Evolutionary conservation across 2,329 filamentous ascomycete genomes (phyloP).

Genomic region (Phaeosphaeria sp.): DNA sequence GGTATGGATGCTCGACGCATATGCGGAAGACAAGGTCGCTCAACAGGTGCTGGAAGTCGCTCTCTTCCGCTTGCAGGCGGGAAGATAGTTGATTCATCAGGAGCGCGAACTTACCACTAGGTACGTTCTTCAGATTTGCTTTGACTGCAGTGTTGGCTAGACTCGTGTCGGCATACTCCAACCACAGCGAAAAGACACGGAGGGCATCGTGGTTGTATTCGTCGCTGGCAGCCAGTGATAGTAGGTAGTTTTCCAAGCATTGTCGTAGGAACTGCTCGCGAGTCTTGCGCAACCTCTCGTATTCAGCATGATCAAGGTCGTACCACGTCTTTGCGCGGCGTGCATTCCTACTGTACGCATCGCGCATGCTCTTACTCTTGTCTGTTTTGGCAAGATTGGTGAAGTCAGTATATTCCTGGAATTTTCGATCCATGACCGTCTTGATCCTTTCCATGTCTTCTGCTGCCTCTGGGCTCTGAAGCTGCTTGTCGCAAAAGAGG

Average conservation of each 20-base stretch:
- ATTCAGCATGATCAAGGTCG: constrained; percentile 86
- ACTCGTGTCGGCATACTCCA: constrained; percentile 80
- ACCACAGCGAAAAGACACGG: constrained; percentile 92
- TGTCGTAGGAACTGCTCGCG: constrained; percentile 84
- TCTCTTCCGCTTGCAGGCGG: constrained; percentile 75
- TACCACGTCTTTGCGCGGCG: constrained; percentile 85
- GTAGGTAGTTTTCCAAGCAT: constrained; percentile 91
- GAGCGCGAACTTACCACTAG: constrained; percentile 88
- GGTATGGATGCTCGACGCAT: constrained; percentile 91
- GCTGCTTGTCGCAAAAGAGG: constrained; percentile 90
- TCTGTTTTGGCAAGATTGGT: constrained; percentile 63
- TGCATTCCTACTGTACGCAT: constrained; percentile 63
- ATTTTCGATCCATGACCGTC: constrained; percentile 79
- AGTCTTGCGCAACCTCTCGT: constrained; percentile 76
- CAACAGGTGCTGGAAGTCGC: constrained; percentile 78
- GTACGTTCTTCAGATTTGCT: constrained; percentile 73
- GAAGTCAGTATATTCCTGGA: constrained; percentile 78
- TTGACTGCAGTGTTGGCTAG: constrained; percentile 79
- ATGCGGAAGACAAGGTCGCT: constrained; percentile 79
- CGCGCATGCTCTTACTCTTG: constrained; percentile 55
- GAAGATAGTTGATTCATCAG: constrained; percentile 97
- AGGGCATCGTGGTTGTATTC: constrained; percentile 88
- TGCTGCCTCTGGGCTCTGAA: constrained; percentile 83
- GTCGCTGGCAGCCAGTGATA: constrained; percentile 84
- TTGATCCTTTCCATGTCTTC: constrained; percentile 85